phyloP scores from a whole-genome alignment of 306 rosid species.

The Nissolia schottii region DNA sequence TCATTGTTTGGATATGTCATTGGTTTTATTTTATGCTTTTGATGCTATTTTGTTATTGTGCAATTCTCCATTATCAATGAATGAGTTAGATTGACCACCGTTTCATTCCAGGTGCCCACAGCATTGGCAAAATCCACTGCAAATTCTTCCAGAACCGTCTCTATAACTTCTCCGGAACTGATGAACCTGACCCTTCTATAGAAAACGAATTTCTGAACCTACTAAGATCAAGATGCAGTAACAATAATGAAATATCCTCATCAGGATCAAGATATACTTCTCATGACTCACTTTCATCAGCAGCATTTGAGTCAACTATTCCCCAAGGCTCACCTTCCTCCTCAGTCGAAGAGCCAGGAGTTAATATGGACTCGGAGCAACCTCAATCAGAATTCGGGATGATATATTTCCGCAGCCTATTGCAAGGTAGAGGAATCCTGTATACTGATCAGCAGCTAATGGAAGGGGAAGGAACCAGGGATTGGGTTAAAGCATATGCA shows the following conservation, averaged over 20 bases:
- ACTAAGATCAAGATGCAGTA: slow-evolving; percentile 31
- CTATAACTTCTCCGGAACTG: slow-evolving; percentile 32
- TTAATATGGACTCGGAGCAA: slow-evolving; percentile 15
- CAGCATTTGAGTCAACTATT: not conserved
- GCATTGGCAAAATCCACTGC: slow-evolving; percentile 41
- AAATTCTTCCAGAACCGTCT: slow-evolving; percentile 32
- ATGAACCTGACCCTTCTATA: slow-evolving; percentile 40
- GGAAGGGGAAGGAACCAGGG: slow-evolving; percentile 27
- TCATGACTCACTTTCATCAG: not conserved
- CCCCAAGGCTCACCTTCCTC: not conserved
- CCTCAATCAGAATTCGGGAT: slow-evolving; percentile 27
- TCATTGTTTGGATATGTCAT: not conserved
- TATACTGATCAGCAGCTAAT: slow-evolving; percentile 41
- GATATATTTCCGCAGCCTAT: slow-evolving; percentile 16
- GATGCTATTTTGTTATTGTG: not conserved
- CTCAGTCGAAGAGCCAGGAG: slow-evolving; percentile 25
- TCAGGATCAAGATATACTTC: slow-evolving; percentile 3
- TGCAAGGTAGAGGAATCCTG: slow-evolving; percentile 38
- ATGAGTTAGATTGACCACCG: slow-evolving; percentile 3
- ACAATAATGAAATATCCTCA: slow-evolving; percentile 7
- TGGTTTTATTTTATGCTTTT: not conserved
- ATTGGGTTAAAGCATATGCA: slow-evolving; percentile 38
- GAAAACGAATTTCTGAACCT: slow-evolving; percentile 32
- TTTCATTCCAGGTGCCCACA: slow-evolving; percentile 32
- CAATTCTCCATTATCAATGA: not conserved